Base-by-base conservation (phyloP, 257 asterid species). In the Eustoma russellianum region DNA sequence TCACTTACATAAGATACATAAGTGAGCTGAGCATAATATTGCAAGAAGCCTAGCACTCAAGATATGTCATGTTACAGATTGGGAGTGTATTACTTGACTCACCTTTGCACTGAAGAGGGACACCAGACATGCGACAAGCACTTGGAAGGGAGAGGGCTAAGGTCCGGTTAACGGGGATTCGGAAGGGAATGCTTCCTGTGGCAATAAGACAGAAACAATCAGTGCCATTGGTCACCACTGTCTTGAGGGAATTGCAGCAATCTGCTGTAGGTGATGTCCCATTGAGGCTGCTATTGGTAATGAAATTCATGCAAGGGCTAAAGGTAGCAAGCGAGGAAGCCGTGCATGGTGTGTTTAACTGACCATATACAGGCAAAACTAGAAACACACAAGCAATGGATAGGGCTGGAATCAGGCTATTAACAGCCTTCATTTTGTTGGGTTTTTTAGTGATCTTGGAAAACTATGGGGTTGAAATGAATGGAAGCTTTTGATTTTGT, bases 81-180 rank as follows among this genome's bases (percentile, higher is more conserved):
- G 12, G 10, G 15, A 56, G 33, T 57, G 52, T 14, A 1, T 14
- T 24, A 33, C 15, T 1, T 8, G 0, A 11, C 13, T 56, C 57
- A 82, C 96, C 90, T 80, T 70, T 78, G 77, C 96, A 88, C 35
- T 82, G 82, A 34, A 88, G 40, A 2, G 92, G 81, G 10, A 86
- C 88, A 0, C 84, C 79, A 5, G 88, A 74, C 77, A 70, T 77
- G 55, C 59, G 71, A 53, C 96, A 88, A 6, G 96, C 81, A 0
- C 77, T 79, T 0, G 96, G 96, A 18, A 88, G 88, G 6, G 88
- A 82, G 48, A 84, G 72, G 0, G 90, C 88, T 0, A 77, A 57
- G 0, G 63, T 53, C 2, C 73, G 76, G 9, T 82, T 88, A 17
- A 84, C 44, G 1, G 97, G 97, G 14, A 74, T 18, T 13, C 41